A percentile compares a stretch with the other conserved stretches of the same genome.
phyloP scores from a whole-genome alignment of 331 rosid genomes.

The Dryas integrifolia region DNA sequence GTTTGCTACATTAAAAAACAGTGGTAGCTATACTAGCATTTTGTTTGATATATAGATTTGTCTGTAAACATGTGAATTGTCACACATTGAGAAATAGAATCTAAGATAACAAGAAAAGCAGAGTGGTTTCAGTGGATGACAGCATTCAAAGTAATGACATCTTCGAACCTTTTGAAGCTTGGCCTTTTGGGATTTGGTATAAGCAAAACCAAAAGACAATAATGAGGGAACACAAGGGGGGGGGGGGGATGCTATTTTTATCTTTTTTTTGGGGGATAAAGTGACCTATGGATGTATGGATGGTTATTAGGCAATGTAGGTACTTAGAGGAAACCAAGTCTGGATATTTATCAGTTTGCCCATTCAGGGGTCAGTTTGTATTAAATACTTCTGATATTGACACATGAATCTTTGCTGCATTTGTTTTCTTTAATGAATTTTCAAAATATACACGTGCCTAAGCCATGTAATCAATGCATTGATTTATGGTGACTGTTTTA shows the following conservation, averaged over 20 bases:
- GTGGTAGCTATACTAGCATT: not conserved
- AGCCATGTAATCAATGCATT: not conserved
- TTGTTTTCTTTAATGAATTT: not conserved
- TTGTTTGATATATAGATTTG: not conserved
- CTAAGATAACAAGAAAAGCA: not conserved
- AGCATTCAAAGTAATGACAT: not conserved
- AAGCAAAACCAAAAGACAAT: not conserved
- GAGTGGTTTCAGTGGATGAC: not conserved
- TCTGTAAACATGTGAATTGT: not conserved
- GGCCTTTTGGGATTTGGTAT: not conserved
- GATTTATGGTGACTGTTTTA: conserved; percentile 7
- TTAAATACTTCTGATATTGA: not conserved
- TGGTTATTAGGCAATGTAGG: not conserved
- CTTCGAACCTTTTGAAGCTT: conserved; percentile 5
- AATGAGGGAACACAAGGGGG: not conserved
- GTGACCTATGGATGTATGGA: not conserved
- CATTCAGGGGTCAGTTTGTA: not conserved
- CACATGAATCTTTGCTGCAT: not conserved
- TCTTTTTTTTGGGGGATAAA: too few species aligned
- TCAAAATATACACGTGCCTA: too few species aligned
- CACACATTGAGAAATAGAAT: not conserved
- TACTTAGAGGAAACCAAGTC: not conserved
- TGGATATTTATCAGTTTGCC: too few species aligned
- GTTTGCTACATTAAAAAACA: not conserved
- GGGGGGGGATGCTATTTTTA: not conserved